A percentile compares a stretch with the other conserved stretches of the same genome.
Evolutionary conservation across 345 rosid species (phyloP).

Genomic region (Raphanus sativus): DNA sequence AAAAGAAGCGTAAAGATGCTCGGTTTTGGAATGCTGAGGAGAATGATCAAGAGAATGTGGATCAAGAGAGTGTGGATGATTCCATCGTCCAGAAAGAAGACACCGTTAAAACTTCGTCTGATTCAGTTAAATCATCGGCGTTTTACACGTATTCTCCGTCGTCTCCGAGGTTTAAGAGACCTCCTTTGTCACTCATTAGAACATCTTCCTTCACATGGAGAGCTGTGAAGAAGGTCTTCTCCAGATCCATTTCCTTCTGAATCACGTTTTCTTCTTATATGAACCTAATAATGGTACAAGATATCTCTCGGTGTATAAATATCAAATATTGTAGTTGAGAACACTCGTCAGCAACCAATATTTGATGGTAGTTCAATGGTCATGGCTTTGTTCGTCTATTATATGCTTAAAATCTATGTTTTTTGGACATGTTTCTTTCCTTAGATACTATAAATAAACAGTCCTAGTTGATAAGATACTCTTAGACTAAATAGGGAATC

Average conservation of each 20-base stretch:
- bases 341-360: background rate
- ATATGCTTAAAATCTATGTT: background rate
- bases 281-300: background rate
- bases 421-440: background rate
- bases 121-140: slow-evolving; percentile 3
- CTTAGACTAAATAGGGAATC: too few species aligned
- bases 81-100: slow-evolving; percentile 31
- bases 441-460: background rate
- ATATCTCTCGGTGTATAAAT: slow-evolving; percentile 1
- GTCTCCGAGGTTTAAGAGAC: slow-evolving; percentile 24
- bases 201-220: slow-evolving; percentile 60
- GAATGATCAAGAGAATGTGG: slow-evolving; percentile 34
- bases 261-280: background rate
- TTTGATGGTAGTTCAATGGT: slow-evolving; percentile 7
- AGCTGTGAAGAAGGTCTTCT: slow-evolving; percentile 61
- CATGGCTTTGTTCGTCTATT: slow-evolving; percentile 1
- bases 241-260: slow-evolving; percentile 63
- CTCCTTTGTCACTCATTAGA: slow-evolving; percentile 45
- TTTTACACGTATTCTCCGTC: slow-evolving; percentile 29
- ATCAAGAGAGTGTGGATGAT: slow-evolving; percentile 18
- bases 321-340: slow-evolving; percentile 7
- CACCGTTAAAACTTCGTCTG: background rate
- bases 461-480: background rate
- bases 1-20: slow-evolving; percentile 73
- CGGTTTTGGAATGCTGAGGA: slow-evolving; percentile 73